These are phyloP conservation scores for Wallacemonas collosoma DNA, from an alignment of 208 protist species.

Conservation along the genomic window DNA sequence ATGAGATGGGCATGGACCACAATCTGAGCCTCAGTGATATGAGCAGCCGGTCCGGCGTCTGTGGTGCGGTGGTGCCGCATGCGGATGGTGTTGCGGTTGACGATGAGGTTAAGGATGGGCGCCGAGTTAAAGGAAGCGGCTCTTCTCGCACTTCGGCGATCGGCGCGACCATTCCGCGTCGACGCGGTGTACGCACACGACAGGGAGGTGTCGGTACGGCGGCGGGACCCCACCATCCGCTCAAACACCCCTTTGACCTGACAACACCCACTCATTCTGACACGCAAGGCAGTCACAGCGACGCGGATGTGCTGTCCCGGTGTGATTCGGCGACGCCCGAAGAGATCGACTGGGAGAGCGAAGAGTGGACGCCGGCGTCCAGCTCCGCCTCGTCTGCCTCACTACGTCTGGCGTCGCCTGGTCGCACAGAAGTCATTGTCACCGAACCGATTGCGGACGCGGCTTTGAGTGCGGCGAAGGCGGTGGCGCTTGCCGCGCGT, in stretches of 20 bases:
- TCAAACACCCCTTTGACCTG: too few relatives aligned
- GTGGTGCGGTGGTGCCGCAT: too few relatives aligned
- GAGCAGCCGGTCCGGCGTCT: not conserved
- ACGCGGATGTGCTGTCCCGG: not conserved
- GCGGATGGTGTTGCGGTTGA: too few relatives aligned
- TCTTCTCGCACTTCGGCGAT: too few relatives aligned
- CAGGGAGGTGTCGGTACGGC: too few relatives aligned
- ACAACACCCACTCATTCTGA: not conserved
- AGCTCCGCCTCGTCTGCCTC: not conserved
- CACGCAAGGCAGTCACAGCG: not conserved
- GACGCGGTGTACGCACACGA: too few relatives aligned
- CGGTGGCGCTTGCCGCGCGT: not conserved
- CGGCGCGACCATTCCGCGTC: too few relatives aligned
- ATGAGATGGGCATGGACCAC: not conserved
- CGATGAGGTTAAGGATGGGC: too few relatives aligned
- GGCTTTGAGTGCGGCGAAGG: not conserved
- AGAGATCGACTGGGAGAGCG: not conserved
- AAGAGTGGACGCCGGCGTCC: not conserved
- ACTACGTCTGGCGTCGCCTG: not conserved
- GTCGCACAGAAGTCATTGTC: constrained; percentile 1
- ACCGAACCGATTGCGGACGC: constrained; percentile 4
- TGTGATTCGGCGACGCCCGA: constrained; percentile 8
- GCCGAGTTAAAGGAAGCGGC: too few relatives aligned
- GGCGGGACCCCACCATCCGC: too few relatives aligned
- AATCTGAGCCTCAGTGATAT: not conserved